These are phyloP conservation scores for Nakataea oryzae DNA, from an alignment of 2,329 filamentous ascomycete genomes.

Conservation along the genomic window DNA sequence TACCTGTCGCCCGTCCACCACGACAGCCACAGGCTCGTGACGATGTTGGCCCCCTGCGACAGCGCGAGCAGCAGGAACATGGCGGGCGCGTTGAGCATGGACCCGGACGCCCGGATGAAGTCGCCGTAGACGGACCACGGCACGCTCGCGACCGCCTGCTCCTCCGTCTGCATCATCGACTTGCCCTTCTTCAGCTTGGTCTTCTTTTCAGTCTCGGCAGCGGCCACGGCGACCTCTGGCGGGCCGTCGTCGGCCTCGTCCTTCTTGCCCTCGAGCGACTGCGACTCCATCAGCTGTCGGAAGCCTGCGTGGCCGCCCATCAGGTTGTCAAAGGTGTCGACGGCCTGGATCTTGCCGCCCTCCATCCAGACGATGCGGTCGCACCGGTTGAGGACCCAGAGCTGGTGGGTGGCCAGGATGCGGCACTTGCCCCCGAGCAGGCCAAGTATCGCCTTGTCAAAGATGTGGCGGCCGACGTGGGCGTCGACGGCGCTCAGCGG, in stretches of 20 bases:
- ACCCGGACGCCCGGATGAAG: conserved; percentile 68
- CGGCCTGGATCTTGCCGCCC: conserved; percentile 67
- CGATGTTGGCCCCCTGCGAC: conserved; percentile 75
- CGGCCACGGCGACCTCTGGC: conserved; percentile 22
- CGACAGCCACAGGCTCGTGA: conserved; percentile 83
- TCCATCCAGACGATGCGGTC: conserved; percentile 94
- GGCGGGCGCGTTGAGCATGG: conserved; percentile 57
- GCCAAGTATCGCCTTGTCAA: conserved; percentile 88
- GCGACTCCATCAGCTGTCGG: conserved; percentile 75
- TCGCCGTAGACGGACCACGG: conserved; percentile 70
- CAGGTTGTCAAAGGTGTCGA: conserved; percentile 83
- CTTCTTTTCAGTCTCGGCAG: conserved; percentile 29
- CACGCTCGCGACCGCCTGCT: conserved; percentile 65
- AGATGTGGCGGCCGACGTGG: conserved; percentile 65
- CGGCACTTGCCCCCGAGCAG: conserved; percentile 82
- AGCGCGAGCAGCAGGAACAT: conserved; percentile 53
- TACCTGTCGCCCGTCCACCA: conserved; percentile 86
- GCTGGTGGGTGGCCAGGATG: conserved; percentile 86
- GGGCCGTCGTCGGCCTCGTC: conserved; percentile 37
- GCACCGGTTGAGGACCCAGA: conserved; percentile 83
- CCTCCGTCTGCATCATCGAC: conserved; percentile 61
- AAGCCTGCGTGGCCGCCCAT: conserved; percentile 74
- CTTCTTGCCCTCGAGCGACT: conserved; percentile 58
- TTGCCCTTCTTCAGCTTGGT: conserved; percentile 37
- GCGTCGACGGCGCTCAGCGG: conserved; percentile 60